Percentiles rank a stretch among this genome's conserved stretches.
These are phyloP conservation scores for Teunomyces cretensis DNA, from an alignment of 805 yeast species.

Conservation along the genomic window DNA sequence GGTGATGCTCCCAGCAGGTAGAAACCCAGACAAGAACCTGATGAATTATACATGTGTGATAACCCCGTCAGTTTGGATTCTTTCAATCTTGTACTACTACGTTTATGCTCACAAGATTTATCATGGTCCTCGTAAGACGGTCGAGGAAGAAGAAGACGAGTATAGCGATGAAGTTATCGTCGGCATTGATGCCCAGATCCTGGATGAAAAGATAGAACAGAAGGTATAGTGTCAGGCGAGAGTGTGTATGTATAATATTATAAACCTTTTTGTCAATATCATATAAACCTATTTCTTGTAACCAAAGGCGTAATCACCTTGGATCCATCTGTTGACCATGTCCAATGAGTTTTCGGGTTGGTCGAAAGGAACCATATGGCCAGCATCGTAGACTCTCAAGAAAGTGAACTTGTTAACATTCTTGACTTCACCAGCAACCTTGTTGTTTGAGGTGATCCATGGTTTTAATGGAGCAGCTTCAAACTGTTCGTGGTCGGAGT, in stretches of 20 bases:
- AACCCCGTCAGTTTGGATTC: conserved; percentile 60
- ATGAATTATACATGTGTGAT: conserved; percentile 75
- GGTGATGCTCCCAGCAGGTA: conserved; percentile 59
- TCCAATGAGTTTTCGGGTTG: conserved; percentile 77
- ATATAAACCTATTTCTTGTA: not conserved
- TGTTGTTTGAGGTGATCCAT: conserved; percentile 16
- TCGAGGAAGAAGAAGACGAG: not conserved
- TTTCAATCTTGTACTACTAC: conserved; percentile 52
- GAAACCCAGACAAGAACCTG: conserved; percentile 38
- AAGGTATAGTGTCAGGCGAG: not conserved
- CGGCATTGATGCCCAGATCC: not conserved
- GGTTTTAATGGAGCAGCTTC: conserved; percentile 16
- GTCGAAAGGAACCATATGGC: conserved; percentile 95
- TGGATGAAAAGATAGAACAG: not conserved
- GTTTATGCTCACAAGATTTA: conserved; percentile 53
- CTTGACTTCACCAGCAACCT: conserved; percentile 69
- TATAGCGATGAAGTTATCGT: not conserved
- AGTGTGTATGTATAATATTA: too few species aligned
- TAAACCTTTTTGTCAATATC: not conserved
- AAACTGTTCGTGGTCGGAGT: conserved; percentile 18
- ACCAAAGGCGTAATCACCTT: conserved; percentile 51
- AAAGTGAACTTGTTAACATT: conserved; percentile 72
- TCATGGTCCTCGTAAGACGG: conserved; percentile 47
- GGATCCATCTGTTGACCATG: conserved; percentile 84
- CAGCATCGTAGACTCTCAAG: conserved; percentile 83